Evolutionary conservation across 495 filamentous ascomycete genomes (phyloP).

Genomic region (Annulohypoxylon nitens): DNA sequence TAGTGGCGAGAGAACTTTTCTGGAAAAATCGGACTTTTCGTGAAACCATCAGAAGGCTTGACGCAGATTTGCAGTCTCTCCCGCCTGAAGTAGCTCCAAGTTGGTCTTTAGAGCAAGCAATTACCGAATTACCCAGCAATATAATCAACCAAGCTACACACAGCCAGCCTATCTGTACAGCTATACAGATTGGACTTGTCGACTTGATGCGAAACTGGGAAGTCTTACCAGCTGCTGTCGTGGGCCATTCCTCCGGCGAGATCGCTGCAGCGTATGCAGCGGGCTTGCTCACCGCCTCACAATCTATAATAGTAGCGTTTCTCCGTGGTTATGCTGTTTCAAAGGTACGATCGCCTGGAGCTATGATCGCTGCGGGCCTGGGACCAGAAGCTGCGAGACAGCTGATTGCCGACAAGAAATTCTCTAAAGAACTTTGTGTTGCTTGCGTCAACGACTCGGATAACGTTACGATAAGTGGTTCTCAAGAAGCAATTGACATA

Average conservation of each 20-base stretch:
- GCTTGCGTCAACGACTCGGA: conserved; percentile 66
- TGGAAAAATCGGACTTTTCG: conserved; percentile 41
- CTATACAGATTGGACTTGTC: conserved; percentile 65
- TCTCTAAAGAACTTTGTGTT: conserved; percentile 46
- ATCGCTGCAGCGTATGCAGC: conserved; percentile 67
- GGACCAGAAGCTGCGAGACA: neutral
- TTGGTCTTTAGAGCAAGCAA: conserved; percentile 28
- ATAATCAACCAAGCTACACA: conserved; percentile 43
- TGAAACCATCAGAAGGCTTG: conserved; percentile 50
- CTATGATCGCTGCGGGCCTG: conserved; percentile 51
- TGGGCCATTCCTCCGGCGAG: conserved; percentile 75
- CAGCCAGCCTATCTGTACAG: conserved; percentile 64
- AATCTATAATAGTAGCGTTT: conserved; percentile 65
- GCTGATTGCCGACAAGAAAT: conserved; percentile 31
- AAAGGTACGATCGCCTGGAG: conserved; percentile 44
- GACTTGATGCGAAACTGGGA: conserved; percentile 65
- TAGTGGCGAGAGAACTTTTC: conserved; percentile 16
- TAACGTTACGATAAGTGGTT: conserved; percentile 63
- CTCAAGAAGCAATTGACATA: conserved; percentile 53
- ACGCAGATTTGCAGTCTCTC: conserved; percentile 46
- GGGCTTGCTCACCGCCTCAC: conserved; percentile 57
- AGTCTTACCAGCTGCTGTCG: conserved; percentile 61
- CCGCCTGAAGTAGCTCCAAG: conserved; percentile 26
- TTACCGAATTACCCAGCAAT: conserved; percentile 15
- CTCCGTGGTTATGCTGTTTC: conserved; percentile 57